These are phyloP conservation scores for Hibiscus mutabilis DNA, from an alignment of 345 rosid species.

Conservation along the genomic window DNA sequence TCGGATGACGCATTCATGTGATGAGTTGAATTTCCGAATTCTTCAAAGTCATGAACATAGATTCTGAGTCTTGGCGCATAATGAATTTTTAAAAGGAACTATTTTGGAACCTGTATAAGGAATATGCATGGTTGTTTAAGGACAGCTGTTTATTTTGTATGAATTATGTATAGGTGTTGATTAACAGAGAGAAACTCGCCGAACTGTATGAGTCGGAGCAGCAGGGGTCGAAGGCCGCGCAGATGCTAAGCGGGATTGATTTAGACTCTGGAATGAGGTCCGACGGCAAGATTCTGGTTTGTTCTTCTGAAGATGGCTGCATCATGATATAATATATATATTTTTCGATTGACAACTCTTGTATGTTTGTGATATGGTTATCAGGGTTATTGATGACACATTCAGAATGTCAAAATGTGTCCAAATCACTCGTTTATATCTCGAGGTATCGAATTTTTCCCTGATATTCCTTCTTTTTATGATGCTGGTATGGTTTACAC, in stretches of 20 bases:
- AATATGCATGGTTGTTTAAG: too few species aligned
- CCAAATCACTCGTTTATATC: conserved; percentile 92
- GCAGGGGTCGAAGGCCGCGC: conserved; percentile 95
- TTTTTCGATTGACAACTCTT: background rate
- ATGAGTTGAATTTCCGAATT: too few species aligned
- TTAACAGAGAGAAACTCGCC: conserved; percentile 94
- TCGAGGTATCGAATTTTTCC: conserved; percentile 53
- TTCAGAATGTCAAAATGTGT: conserved; percentile 90
- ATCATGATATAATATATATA: too few species aligned
- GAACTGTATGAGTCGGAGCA: conserved; percentile 84
- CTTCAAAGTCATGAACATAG: too few species aligned
- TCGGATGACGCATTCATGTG: too few species aligned
- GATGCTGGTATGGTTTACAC: background rate
- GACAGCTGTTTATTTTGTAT: conserved; percentile 8
- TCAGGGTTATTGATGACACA: conserved; percentile 79
- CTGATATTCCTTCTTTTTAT: background rate
- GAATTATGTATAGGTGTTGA: conserved; percentile 50
- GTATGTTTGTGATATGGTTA: conserved; percentile 11
- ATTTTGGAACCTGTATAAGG: too few species aligned
- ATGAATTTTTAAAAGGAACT: too few species aligned
- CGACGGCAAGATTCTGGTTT: conserved; percentile 15
- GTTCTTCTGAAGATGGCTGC: too few species aligned
- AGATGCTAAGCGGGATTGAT: conserved; percentile 98
- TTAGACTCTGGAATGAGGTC: conserved; percentile 96
- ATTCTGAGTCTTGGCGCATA: too few species aligned